Evolutionary conservation across 2,329 filamentous ascomycete genomes (phyloP).

Genomic region (Apiospora saccharicola): DNA sequence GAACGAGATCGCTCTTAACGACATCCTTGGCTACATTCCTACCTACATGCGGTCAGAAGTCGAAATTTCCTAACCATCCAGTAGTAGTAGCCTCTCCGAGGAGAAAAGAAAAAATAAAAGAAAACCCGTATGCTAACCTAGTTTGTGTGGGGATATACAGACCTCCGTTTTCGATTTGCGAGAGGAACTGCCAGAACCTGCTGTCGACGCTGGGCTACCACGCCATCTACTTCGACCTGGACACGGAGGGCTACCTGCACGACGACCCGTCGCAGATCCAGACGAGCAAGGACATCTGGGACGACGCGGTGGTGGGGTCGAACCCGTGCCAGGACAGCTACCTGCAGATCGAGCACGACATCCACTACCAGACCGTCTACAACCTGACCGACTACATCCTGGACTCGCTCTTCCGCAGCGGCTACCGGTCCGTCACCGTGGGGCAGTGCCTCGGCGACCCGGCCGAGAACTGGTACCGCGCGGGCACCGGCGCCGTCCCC

Average conservation of each 20-base stretch:
- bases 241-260: slow-evolving; percentile 44
- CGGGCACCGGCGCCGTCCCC: slow-evolving; percentile 37
- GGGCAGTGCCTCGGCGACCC: slow-evolving; percentile 63
- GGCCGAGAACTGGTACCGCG: slow-evolving; percentile 60
- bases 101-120: background rate
- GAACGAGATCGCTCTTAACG: slow-evolving; percentile 45
- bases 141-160: slow-evolving; percentile 27
- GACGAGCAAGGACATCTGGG: slow-evolving; percentile 47
- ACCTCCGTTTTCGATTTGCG: slow-evolving; percentile 44
- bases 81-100: background rate
- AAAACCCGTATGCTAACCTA: background rate
- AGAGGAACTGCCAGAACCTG: slow-evolving; percentile 37
- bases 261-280: slow-evolving; percentile 44
- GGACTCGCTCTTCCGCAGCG: slow-evolving; percentile 48
- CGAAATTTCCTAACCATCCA: background rate
- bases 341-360: slow-evolving; percentile 54
- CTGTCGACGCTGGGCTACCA: slow-evolving; percentile 42
- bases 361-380: slow-evolving; percentile 54
- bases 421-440: slow-evolving; percentile 58
- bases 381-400: slow-evolving; percentile 56
- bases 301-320: slow-evolving; percentile 41
- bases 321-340: slow-evolving; percentile 40
- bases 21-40: slow-evolving; percentile 44
- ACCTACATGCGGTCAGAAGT: slow-evolving; percentile 42
- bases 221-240: slow-evolving; percentile 42